These are phyloP conservation scores for Smallanthus sonchifolius DNA, from an alignment of 129 eudicot species.

Conservation along the genomic window DNA sequence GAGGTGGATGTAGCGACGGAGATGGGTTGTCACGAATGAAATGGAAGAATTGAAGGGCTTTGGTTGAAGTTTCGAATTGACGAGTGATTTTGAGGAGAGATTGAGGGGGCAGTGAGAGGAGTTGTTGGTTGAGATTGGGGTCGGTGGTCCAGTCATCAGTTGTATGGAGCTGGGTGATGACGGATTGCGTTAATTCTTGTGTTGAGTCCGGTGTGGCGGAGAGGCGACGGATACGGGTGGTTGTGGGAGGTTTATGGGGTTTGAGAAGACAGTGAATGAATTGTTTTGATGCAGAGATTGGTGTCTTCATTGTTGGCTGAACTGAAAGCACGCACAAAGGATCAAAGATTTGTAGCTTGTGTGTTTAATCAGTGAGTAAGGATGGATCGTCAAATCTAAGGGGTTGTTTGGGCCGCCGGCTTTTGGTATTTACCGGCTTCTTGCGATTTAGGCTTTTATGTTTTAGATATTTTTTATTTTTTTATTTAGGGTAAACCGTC, in stretches of 20 bases:
- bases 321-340: neutral
- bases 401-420: neutral
- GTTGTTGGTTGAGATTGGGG: constrained; percentile 32
- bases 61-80: constrained; percentile 33
- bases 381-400: neutral
- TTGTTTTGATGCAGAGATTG: constrained; percentile 17
- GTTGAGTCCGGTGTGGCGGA: constrained; percentile 23
- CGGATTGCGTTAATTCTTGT: constrained; percentile 13
- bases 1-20: neutral
- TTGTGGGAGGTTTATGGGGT: constrained; percentile 31
- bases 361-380: neutral
- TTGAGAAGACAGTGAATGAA: constrained; percentile 28
- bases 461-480: too few species aligned
- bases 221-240: constrained; percentile 36
- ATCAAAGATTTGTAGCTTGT: neutral
- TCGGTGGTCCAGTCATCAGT: constrained; percentile 44
- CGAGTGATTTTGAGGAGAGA: constrained; percentile 54
- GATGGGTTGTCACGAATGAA: constrained; percentile 35
- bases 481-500: too few species aligned
- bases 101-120: constrained; percentile 36
- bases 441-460: neutral
- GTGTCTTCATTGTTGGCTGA: constrained; percentile 16
- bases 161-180: constrained; percentile 42
- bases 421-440: neutral
- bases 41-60: constrained; percentile 56